Evolutionary conservation across 768 basidiomycete genomes (phyloP).

Genomic region (Jaapia argillacea): DNA sequence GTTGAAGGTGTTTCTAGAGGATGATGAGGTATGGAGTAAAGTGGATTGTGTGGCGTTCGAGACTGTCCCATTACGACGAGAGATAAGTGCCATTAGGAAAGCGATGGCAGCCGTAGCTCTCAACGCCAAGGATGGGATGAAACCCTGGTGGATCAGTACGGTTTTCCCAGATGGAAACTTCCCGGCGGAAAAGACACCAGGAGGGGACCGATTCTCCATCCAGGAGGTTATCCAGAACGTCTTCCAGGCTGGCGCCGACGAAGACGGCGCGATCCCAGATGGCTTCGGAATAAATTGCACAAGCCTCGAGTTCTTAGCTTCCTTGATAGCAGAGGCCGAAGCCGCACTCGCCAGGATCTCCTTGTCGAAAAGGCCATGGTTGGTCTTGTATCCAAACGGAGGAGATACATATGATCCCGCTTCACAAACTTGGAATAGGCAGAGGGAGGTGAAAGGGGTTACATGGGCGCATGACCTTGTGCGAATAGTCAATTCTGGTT

Average conservation of each 20-base stretch:
- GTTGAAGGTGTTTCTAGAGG: conserved; percentile 39
- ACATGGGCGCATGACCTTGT: conserved; percentile 28
- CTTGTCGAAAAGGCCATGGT: conserved; percentile 41
- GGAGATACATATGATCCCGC: conserved; percentile 43
- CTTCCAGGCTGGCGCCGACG: conserved; percentile 15
- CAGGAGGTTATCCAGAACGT: conserved; percentile 34
- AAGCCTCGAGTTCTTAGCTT: conserved; percentile 27
- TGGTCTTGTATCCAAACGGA: conserved; percentile 70
- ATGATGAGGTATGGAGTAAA: conserved; percentile 38
- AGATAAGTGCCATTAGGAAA: conserved; percentile 52
- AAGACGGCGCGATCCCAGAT: conserved; percentile 24
- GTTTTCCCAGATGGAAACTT: conserved; percentile 45
- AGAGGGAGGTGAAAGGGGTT: conserved; percentile 9
- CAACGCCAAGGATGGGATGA: conserved; percentile 10
- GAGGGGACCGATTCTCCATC: conserved; percentile 17
- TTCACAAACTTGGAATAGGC: conserved; percentile 32
- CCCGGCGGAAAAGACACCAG: conserved; percentile 26
- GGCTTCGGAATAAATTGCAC: conserved; percentile 77
- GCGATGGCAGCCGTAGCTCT: conserved; percentile 38
- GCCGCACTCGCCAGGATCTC: conserved; percentile 3
- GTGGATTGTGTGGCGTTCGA: conserved; percentile 70
- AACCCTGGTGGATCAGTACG: conserved; percentile 71
- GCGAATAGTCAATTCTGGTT: conserved; percentile 13
- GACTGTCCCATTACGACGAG: conserved; percentile 60
- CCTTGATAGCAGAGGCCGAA: neutral